Base-by-base conservation (phyloP, 2,329 filamentous ascomycete species). In the Cadophora luteo-olivacea region DNA sequence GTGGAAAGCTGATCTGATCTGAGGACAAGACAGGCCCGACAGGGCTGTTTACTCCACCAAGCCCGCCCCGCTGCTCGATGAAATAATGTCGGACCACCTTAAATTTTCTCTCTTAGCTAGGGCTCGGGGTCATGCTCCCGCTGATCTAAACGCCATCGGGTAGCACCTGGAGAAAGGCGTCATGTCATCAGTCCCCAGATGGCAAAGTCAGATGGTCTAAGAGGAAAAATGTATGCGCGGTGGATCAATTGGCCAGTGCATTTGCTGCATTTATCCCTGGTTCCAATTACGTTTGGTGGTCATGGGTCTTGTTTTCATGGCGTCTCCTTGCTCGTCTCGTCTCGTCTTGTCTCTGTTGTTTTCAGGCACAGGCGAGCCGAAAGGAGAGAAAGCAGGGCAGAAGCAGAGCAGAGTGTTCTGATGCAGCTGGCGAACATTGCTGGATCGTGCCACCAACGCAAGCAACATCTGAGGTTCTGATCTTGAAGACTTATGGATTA, bases 211-310 rank as follows among this genome's bases (percentile, higher is more conserved):
- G 32, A 57, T 45, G n/a, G 33, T 49, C 45, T 49, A 49, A 49
- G 45, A 22, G 45, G 45, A 49, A 49, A 49, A 55, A 4, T 38
- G 36, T 64, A 12, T 38, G 38, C 36, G 32, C 12, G 48, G 29
- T 45, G 49, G 22, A 54, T 41, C 48, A 51, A 33, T 64, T 63
- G 61, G 49, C 61, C 61, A 38, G 61, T 51, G 60, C 45, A 51
- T 45, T 49, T 48, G 38, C 32, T 62, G 25, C 48, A 41, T 58
- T 33, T 6, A 25, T 29, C 33, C 61, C 61, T 55, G 48, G 48
- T 54, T 54, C 32, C 19, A 19, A 64, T 64, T 64, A 64, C 62
- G 62, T 64, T 57, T 64, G 51, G n/a, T 41, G 32, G 55, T 64
- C 62, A 64, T 64, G 49, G 51, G 62, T 64, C 62, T 62, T 51